Evolutionary conservation across 2,329 filamentous ascomycete genomes (phyloP).

Genomic region (Pezicula rhizophila): DNA sequence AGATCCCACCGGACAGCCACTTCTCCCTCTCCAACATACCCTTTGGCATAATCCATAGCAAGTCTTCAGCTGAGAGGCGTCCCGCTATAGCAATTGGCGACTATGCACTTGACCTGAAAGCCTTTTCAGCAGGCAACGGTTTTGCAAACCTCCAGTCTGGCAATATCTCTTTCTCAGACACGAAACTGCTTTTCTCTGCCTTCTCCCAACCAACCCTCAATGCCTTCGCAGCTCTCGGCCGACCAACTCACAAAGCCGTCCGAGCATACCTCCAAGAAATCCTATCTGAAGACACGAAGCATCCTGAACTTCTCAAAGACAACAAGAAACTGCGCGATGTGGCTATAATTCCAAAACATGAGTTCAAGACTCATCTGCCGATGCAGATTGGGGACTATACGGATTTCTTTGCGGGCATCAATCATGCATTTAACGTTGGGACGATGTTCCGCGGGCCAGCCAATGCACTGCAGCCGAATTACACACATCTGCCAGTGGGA

Average conservation of each 20-base stretch:
- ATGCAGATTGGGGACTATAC: constrained; percentile 79
- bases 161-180: constrained; percentile 27
- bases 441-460: constrained; percentile 65
- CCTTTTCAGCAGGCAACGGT: constrained; percentile 52
- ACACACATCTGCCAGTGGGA: constrained; percentile 72
- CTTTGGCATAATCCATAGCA: constrained; percentile 59
- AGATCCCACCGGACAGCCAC: constrained; percentile 23
- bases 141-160: constrained; percentile 48
- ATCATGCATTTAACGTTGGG: constrained; percentile 63
- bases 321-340: constrained; percentile 51
- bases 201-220: constrained; percentile 64
- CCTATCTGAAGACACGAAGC: constrained; percentile 52
- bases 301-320: constrained; percentile 55
- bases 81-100: constrained; percentile 65
- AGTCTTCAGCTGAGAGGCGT: constrained; percentile 39
- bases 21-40: constrained; percentile 74
- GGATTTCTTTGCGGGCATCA: constrained; percentile 76
- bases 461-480: constrained; percentile 74
- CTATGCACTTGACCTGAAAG: constrained; percentile 58
- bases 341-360: constrained; percentile 51
- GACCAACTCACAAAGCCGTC: constrained; percentile 61
- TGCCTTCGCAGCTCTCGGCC: constrained; percentile 66
- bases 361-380: constrained; percentile 63
- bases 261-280: constrained; percentile 63
- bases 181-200: constrained; percentile 48